Conservation (phyloP, 2,329 filamentous ascomycete species). For the Ascomycota sp. region DNA sequence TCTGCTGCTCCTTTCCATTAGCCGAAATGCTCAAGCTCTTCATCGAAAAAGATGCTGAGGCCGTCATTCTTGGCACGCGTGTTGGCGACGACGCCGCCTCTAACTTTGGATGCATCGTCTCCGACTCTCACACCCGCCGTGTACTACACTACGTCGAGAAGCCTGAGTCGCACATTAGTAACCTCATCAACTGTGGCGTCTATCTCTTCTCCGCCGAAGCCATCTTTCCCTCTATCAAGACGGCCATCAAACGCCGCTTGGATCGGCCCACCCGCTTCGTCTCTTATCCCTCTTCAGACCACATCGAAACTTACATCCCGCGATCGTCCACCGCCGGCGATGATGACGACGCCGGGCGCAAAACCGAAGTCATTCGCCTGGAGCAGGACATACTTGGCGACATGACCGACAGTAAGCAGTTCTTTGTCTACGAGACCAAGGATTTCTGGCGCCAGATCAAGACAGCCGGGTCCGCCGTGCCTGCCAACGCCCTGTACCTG, state of each 20-base stretch:
- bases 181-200: constrained; percentile 97
- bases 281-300: constrained; percentile 91
- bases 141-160: constrained; percentile 99
- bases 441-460: constrained; percentile 99
- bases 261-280: constrained; percentile 67
- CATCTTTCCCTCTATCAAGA: constrained; percentile 90
- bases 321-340: constrained; percentile 21
- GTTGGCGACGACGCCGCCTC: constrained; percentile 78
- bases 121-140: constrained; percentile 78
- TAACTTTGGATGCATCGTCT: constrained; percentile 97
- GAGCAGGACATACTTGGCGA: constrained; percentile 95
- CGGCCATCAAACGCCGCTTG: constrained; percentile 84
- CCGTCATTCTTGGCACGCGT: constrained; percentile 82
- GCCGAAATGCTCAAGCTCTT: constrained; percentile 90
- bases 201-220: constrained; percentile 92
- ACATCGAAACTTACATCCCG: constrained; percentile 51
- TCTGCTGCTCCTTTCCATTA: constrained; percentile 95
- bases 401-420: constrained; percentile 89
- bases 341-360: constrained; percentile 55
- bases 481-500: constrained; percentile 89
- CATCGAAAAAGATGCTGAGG: constrained; percentile 87
- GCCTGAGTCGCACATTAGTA: constrained; percentile 91
- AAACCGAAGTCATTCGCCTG: constrained; percentile 75
- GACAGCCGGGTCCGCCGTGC: constrained; percentile 89
- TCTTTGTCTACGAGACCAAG: constrained; percentile 96